Conservation (phyloP, 73 alveolate genomes). For the Blepharisma stoltei region DNA sequence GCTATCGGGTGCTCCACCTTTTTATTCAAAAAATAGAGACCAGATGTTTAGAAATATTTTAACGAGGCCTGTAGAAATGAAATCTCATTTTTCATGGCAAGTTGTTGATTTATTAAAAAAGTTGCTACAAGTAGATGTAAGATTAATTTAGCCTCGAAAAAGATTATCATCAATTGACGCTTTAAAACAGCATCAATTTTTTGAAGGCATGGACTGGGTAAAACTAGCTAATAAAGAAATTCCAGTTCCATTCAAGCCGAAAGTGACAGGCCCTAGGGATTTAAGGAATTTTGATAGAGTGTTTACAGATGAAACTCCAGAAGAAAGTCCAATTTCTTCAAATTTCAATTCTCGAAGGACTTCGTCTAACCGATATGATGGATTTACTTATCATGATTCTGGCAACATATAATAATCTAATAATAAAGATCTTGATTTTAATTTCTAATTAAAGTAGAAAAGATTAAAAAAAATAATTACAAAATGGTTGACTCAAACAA, state of each 20-base stretch:
- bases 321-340: too few species aligned
- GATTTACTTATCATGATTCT: too few species aligned
- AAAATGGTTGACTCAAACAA: background rate
- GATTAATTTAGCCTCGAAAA: slow-evolving; percentile 41
- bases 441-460: too few species aligned
- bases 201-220: slow-evolving; percentile 76
- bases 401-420: too few species aligned
- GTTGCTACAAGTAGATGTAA: slow-evolving; percentile 39
- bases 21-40: slow-evolving; percentile 47
- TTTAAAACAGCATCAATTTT: slow-evolving; percentile 75
- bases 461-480: background rate
- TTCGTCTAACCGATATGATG: too few species aligned
- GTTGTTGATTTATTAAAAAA: slow-evolving; percentile 39
- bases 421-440: too few species aligned
- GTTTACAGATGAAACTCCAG: too few species aligned
- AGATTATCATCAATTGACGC: slow-evolving; percentile 49
- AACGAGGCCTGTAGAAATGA: slow-evolving; percentile 37
- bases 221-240: slow-evolving; percentile 47
- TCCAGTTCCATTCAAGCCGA: slow-evolving; percentile 68
- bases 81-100: slow-evolving; percentile 40
- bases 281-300: slow-evolving; percentile 45
- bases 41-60: slow-evolving; percentile 44
- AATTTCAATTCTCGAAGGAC: too few species aligned
- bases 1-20: slow-evolving; percentile 76
- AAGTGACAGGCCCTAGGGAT: slow-evolving; percentile 42